Evolutionary conservation across 352 stramenopile species (phyloP).

Genomic region (Phytopythium sindhum): DNA sequence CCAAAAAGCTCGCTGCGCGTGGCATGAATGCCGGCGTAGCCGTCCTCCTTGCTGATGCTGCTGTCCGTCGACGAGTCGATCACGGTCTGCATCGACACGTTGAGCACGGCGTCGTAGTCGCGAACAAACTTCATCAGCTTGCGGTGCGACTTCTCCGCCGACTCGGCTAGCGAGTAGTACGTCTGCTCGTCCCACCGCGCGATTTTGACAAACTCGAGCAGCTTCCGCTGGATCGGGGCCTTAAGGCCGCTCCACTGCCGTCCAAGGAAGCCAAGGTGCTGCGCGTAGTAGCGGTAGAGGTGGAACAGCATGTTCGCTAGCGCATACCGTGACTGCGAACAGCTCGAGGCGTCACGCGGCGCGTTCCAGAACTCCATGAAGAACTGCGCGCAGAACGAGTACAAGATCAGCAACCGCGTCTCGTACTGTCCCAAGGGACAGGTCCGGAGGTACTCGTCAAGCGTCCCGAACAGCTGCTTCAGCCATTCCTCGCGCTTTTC

Average conservation of each 20-base stretch:
- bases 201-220: slow-evolving; percentile 98
- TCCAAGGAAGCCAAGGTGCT: slow-evolving; percentile 84
- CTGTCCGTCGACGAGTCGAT: slow-evolving; percentile 87
- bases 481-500: slow-evolving; percentile 65
- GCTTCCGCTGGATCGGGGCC: slow-evolving; percentile 93
- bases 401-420: slow-evolving; percentile 85
- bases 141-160: slow-evolving; percentile 96
- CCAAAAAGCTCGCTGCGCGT: slow-evolving; percentile 64
- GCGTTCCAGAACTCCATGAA: slow-evolving; percentile 72
- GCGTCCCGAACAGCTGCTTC: slow-evolving; percentile 79
- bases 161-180: slow-evolving; percentile 98
- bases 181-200: slow-evolving; percentile 99
- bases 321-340: slow-evolving; percentile 33
- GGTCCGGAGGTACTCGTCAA: slow-evolving; percentile 91
- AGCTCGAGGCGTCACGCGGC: not conserved
- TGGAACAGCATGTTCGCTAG: slow-evolving; percentile 90
- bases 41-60: slow-evolving; percentile 77
- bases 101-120: slow-evolving; percentile 88
- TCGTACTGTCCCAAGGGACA: slow-evolving; percentile 91
- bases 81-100: slow-evolving; percentile 78
- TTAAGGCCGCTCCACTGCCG: slow-evolving; percentile 87
- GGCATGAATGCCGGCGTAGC: slow-evolving; percentile 67
- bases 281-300: slow-evolving; percentile 94
- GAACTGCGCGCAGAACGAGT: slow-evolving; percentile 84
- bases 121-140: slow-evolving; percentile 98